phyloP scores from a whole-genome alignment of 345 rosid species.

The Triadica sebifera region DNA sequence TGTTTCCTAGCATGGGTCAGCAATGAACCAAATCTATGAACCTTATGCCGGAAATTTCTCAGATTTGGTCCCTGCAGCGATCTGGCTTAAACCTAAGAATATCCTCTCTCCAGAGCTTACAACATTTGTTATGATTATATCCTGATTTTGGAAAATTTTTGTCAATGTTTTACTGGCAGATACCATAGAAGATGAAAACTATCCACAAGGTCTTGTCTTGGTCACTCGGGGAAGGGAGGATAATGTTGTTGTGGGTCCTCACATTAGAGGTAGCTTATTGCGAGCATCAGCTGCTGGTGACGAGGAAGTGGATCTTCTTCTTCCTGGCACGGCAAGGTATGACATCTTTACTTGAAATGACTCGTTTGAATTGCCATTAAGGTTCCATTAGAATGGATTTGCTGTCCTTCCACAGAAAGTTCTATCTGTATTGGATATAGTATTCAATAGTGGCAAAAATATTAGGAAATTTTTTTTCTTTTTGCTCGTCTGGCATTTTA shows the following conservation, averaged over 20 bases:
- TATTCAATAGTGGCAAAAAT: too few species aligned
- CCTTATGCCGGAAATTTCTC: background rate
- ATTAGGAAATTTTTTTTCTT: background rate
- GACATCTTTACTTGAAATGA: constrained; percentile 16
- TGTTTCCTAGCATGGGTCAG: too few species aligned
- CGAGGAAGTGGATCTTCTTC: constrained; percentile 97
- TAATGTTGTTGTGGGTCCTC: constrained; percentile 77
- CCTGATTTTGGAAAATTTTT: constrained; percentile 7
- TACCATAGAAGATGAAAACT: constrained; percentile 73
- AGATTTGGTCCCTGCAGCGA: background rate
- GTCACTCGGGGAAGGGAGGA: constrained; percentile 81
- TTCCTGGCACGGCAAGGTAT: constrained; percentile 98
- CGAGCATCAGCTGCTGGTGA: constrained; percentile 62
- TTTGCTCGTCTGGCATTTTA: constrained; percentile 4
- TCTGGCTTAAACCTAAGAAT: background rate
- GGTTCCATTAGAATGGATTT: background rate
- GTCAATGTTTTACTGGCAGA: constrained; percentile 37
- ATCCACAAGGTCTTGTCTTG: constrained; percentile 88
- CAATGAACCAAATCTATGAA: background rate
- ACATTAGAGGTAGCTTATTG: constrained; percentile 84
- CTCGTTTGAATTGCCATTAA: background rate
- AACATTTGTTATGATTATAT: background rate
- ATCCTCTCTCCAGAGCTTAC: background rate
- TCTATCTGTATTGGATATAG: too few species aligned
- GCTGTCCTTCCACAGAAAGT: too few species aligned